These are phyloP conservation scores for Hericium coralloides DNA, from an alignment of 768 basidiomycete species.

Conservation along the genomic window DNA sequence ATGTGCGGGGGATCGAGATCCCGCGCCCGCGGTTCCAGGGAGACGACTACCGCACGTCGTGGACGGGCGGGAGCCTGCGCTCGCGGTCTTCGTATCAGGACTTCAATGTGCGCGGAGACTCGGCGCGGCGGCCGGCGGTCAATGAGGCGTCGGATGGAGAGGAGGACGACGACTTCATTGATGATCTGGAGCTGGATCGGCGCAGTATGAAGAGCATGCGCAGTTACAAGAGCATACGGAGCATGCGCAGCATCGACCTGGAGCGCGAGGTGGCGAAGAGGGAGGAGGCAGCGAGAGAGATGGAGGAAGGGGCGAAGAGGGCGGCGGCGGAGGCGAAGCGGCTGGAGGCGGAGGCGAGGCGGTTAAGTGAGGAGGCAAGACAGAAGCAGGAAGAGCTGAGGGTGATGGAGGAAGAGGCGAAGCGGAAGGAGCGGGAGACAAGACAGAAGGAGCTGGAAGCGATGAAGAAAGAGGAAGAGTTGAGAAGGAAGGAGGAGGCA, in stretches of 20 bases:
- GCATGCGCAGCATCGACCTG: slow-evolving; percentile 8
- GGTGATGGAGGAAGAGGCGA: slow-evolving; percentile 16
- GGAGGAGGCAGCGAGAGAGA: slow-evolving; percentile 11
- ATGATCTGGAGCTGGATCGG: slow-evolving; percentile 5
- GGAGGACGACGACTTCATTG: slow-evolving; percentile 9
- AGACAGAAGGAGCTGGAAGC: slow-evolving; percentile 17
- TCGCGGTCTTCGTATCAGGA: slow-evolving; percentile 11
- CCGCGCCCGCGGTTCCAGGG: slow-evolving; percentile 6
- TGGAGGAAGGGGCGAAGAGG: slow-evolving; percentile 7
- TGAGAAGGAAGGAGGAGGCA: slow-evolving; percentile 8
- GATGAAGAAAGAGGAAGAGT: slow-evolving; percentile 15
- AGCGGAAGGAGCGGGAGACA: slow-evolving; percentile 13
- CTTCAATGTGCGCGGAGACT: slow-evolving; percentile 7
- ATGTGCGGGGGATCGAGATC: slow-evolving; percentile 10
- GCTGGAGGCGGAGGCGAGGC: slow-evolving; percentile 24
- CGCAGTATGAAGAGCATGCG: slow-evolving; percentile 8
- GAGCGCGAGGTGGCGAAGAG: slow-evolving; percentile 14
- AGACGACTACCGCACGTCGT: slow-evolving; percentile 8
- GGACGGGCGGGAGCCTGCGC: slow-evolving; percentile 8
- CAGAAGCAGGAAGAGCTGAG: slow-evolving; percentile 17
- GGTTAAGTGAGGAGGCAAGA: slow-evolving; percentile 12
- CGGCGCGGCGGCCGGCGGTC: slow-evolving; percentile 1
- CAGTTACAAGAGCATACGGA: slow-evolving; percentile 8
- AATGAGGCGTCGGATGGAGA: slow-evolving; percentile 7
- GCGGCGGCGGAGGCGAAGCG: slow-evolving; percentile 22